Conservation (phyloP, 164 flowering plant genomes). For the Euptelea pleiosperma region DNA sequence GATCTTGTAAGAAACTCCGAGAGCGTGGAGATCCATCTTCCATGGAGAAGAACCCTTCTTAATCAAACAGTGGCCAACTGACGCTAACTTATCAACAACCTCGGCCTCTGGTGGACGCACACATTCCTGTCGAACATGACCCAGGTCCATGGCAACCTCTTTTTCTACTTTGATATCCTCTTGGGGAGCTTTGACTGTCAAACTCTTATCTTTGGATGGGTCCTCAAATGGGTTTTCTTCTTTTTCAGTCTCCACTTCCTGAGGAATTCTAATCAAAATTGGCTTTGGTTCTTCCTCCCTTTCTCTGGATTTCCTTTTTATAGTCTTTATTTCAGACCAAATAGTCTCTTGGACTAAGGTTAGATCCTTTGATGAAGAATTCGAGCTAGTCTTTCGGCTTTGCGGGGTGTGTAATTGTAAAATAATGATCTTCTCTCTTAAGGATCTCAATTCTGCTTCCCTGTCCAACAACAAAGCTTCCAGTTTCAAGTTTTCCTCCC, state of each 20-base stretch:
- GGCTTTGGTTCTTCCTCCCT: constrained; percentile 30
- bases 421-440: constrained; percentile 36
- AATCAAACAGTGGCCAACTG: constrained; percentile 16
- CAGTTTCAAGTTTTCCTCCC: constrained; percentile 51
- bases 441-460: constrained; percentile 51
- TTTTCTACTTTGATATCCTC: constrained; percentile 40
- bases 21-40: constrained; percentile 82
- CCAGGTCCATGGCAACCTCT: constrained; percentile 16
- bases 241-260: constrained; percentile 22
- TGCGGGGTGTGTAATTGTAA: constrained; percentile 25
- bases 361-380: constrained; percentile 22
- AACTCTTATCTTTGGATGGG: constrained; percentile 20
- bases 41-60: constrained; percentile 35
- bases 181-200: constrained; percentile 32
- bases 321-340: constrained; percentile 49
- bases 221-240: constrained; percentile 16
- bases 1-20: constrained; percentile 87
- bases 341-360: constrained; percentile 20
- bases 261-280: constrained; percentile 8
- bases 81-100: constrained; percentile 23
- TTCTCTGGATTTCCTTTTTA: constrained; percentile 41
- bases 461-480: constrained; percentile 50
- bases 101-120: constrained; percentile 17
- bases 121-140: constrained; percentile 21
- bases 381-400: constrained; percentile 20